Conservation (phyloP, 176 grass and related monocot genomes). For the Bromus sterilis region DNA sequence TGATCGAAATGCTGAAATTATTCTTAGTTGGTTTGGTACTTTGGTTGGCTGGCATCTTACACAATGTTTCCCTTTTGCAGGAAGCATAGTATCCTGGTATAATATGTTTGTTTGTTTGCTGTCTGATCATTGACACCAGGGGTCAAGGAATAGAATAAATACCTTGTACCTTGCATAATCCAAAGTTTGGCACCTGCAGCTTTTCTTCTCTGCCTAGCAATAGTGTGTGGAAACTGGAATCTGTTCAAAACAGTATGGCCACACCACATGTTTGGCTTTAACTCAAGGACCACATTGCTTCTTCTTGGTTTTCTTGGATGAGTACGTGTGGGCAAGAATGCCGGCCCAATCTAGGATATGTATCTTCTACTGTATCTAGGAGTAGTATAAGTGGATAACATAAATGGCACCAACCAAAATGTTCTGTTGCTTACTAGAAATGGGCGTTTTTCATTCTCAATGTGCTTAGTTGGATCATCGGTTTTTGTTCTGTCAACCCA, state of each 20-base stretch:
- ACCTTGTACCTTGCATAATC: neutral
- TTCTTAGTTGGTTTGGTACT: neutral
- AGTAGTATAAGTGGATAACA: neutral
- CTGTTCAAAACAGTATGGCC: neutral
- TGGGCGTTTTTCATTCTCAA: neutral
- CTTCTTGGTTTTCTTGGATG: slow-evolving; percentile 3
- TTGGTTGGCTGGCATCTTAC: neutral
- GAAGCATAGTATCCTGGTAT: slow-evolving; percentile 1
- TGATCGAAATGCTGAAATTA: neutral
- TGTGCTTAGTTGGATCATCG: neutral
- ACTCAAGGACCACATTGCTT: neutral
- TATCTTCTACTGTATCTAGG: neutral
- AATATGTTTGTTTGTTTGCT: slow-evolving; percentile 4
- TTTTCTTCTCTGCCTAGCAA: neutral
- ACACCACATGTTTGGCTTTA: neutral
- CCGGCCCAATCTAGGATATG: neutral
- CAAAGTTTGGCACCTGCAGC: neutral
- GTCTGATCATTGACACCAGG: neutral
- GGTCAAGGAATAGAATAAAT: neutral
- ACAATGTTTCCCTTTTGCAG: slow-evolving; percentile 1
- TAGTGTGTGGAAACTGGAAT: neutral
- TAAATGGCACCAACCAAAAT: no score
- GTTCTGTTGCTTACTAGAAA: neutral
- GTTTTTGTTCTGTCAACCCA: neutral
- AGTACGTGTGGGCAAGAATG: slow-evolving; percentile 1